Evolutionary conservation across 176 grass and related monocot species (phyloP).

Genomic region (Carex pumila): DNA sequence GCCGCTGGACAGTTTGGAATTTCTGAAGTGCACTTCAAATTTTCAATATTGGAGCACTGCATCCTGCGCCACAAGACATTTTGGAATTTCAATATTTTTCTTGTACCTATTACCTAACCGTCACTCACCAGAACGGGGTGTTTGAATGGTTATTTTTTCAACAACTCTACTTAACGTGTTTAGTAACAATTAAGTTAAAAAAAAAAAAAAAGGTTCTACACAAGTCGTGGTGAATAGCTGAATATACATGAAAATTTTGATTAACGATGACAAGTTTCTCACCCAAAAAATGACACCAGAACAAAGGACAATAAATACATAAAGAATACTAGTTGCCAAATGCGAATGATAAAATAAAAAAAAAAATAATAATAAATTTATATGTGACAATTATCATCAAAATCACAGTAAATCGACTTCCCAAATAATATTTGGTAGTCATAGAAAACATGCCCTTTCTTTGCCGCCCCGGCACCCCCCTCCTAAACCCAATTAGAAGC

Average conservation of each 20-base stretch:
- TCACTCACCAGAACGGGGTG: background rate
- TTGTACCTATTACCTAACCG: background rate
- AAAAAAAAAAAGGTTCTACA: background rate
- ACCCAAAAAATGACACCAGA: background rate
- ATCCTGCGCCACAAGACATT: background rate
- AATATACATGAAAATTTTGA: background rate
- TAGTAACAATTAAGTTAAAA: background rate
- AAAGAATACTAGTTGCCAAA: background rate
- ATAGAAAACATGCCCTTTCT: background rate
- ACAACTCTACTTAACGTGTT: background rate
- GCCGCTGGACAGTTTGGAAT: background rate
- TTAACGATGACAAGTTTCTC: background rate
- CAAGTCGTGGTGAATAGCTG: no score
- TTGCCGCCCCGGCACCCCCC: background rate
- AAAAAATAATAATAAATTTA: background rate
- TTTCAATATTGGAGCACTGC: background rate
- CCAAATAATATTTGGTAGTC: background rate
- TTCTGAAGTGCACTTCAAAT: background rate
- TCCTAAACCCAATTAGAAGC: constrained; percentile 3
- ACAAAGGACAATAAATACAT: background rate
- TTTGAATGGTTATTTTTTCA: background rate
- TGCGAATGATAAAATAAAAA: background rate
- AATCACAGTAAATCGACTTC: background rate
- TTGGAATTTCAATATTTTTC: background rate
- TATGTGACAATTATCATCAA: background rate